Evolutionary conservation across 2,329 filamentous ascomycete species (phyloP).

Genomic region (Trichoderma aggressivum): DNA sequence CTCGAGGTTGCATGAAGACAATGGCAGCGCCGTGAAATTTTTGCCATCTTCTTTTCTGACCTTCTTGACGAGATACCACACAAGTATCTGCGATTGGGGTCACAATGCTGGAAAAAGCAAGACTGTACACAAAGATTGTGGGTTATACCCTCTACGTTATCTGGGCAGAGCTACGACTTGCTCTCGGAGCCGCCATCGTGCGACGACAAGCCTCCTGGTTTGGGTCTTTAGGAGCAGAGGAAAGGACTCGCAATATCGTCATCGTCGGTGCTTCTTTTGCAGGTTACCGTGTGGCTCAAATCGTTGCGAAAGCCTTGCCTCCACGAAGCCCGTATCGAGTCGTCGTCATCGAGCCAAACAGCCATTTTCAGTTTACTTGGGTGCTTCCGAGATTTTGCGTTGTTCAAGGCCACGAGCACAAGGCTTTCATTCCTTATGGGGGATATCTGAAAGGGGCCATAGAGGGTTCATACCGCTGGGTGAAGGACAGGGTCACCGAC

Average conservation of each 20-base stretch:
- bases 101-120: slow-evolving; percentile 30
- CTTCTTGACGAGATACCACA: not conserved
- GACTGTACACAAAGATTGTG: slow-evolving; percentile 31
- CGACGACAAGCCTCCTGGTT: slow-evolving; percentile 13
- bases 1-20: not conserved
- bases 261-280: slow-evolving; percentile 58
- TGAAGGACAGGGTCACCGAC: slow-evolving; percentile 40
- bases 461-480: slow-evolving; percentile 36
- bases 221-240: slow-evolving; percentile 20
- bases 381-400: slow-evolving; percentile 58
- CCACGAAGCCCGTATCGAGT: slow-evolving; percentile 46
- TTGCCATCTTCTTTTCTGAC: not conserved
- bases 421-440: slow-evolving; percentile 59
- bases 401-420: slow-evolving; percentile 50
- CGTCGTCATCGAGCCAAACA: slow-evolving; percentile 56
- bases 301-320: slow-evolving; percentile 48
- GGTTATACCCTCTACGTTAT: slow-evolving; percentile 27
- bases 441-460: slow-evolving; percentile 37
- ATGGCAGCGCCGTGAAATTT: not conserved
- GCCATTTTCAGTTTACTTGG: slow-evolving; percentile 60
- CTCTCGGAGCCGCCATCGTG: slow-evolving; percentile 20
- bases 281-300: slow-evolving; percentile 47
- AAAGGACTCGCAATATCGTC: slow-evolving; percentile 45
- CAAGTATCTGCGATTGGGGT: not conserved
- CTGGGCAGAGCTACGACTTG: slow-evolving; percentile 24